Evolutionary conservation across 176 grass and related monocot species (phyloP).

Genomic region (Triticum timopheevii): DNA sequence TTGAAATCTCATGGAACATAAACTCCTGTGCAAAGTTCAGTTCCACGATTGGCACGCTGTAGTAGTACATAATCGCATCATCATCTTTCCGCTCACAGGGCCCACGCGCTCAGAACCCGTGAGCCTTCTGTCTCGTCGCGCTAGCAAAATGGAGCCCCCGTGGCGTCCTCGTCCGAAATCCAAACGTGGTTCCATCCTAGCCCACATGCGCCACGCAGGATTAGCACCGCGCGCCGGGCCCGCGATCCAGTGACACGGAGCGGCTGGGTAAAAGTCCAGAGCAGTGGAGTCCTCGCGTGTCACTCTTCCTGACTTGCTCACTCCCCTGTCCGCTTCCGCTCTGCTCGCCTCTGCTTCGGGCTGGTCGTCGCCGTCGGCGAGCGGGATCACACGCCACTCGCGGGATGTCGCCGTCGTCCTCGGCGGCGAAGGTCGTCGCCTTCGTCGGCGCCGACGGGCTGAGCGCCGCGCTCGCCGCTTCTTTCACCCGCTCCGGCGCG

Average conservation of each 20-base stretch:
- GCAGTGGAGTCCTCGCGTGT: neutral
- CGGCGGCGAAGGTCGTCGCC: conserved; percentile 44
- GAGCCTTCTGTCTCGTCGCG: neutral
- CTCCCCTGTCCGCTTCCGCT: neutral
- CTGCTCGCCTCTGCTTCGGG: conserved; percentile 21
- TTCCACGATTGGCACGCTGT: neutral
- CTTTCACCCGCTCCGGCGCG: conserved; percentile 62
- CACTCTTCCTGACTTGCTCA: conserved; percentile 2
- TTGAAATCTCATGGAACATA: neutral
- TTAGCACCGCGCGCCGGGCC: neutral
- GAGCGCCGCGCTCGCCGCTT: conserved; percentile 47
- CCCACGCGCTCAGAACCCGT: no score
- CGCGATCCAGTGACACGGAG: neutral
- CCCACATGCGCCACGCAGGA: neutral
- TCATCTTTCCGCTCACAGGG: no score
- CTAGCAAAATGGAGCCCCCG: neutral
- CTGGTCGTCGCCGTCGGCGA: conserved; percentile 38
- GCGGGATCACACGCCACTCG: conserved; percentile 7
- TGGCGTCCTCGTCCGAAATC: neutral
- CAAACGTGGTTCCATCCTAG: neutral
- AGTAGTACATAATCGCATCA: neutral
- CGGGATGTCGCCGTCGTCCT: conserved; percentile 42
- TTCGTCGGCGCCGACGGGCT: conserved; percentile 68
- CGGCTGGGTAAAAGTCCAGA: neutral
- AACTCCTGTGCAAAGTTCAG: neutral